These are phyloP conservation scores for Plenodomus biglobosus DNA, from an alignment of 2,329 filamentous ascomycete species.

Conservation along the genomic window DNA sequence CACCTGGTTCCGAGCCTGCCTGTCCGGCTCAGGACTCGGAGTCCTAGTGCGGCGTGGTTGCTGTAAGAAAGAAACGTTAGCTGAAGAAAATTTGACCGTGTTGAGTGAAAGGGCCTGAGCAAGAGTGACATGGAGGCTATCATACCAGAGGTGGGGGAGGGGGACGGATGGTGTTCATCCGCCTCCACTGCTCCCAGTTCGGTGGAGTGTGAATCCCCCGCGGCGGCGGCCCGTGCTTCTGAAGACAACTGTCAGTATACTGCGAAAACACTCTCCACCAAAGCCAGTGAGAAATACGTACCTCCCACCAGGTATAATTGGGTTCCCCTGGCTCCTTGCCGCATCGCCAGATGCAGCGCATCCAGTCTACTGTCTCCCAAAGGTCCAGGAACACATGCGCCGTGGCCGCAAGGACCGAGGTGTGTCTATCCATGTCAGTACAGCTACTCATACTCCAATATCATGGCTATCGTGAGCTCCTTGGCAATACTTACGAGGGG, in stretches of 20 bases:
- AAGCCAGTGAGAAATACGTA: neutral
- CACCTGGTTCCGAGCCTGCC: neutral
- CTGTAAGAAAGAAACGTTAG: neutral
- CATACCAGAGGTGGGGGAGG: neutral
- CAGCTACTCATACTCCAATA: neutral
- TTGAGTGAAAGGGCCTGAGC: neutral
- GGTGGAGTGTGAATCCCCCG: too few relatives aligned
- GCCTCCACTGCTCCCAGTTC: too few relatives aligned
- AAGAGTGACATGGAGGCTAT: neutral
- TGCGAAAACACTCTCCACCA: neutral
- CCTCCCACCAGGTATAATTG: neutral
- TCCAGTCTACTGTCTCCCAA: slow-evolving; percentile 4
- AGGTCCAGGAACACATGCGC: slow-evolving; percentile 13
- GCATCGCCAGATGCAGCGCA: neutral
- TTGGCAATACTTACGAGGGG: neutral
- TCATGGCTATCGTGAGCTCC: neutral
- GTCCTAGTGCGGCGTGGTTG: neutral
- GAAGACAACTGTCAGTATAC: neutral
- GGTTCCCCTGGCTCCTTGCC: neutral
- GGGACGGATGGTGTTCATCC: too few relatives aligned
- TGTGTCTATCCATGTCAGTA: neutral
- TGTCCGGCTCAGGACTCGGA: neutral
- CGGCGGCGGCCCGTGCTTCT: neutral
- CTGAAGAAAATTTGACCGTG: neutral
- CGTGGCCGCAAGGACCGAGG: neutral